Base-by-base conservation (phyloP, 331 rosid species). In the Pyrus hybrid region DNA sequence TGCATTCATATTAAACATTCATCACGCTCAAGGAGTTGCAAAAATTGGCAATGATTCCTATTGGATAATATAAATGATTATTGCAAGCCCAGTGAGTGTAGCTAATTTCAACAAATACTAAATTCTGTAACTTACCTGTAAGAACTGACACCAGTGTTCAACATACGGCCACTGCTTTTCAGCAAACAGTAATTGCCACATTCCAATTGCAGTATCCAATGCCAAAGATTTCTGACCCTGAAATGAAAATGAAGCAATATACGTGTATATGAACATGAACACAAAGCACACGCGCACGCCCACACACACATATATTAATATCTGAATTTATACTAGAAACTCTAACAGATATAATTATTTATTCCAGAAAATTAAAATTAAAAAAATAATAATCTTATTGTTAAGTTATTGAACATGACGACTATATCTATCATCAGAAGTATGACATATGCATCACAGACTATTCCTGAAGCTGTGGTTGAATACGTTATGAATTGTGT, bases 161-260 rank as follows among this genome's bases (percentile, higher is more conserved):
- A 95, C 97, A 79, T 86, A 81, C 9, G 93, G 96, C 99, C 99
- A 95, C 86, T 90, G 96, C 88, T 82, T 95, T 85, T 95, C 99
- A 8, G 97, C 97, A 85, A 92, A 95, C 66, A 95, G 83, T 82
- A 95, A 91, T 83, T 95, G 99, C 99, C 99, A 95, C 99, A 95
- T 95, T 81, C 99, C 97, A 80, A 95, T 95, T 51, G 99, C 99
- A 41, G 99, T 95, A 84, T 95, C 99, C 88, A 95, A 82, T 23
- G 99, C 99, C 83, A 92, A 79, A 67, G 97, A 95, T 83, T 95
- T 95, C 83, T 95, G 99, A 82, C 99, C 99, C 99, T 95, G 90
- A 77, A 78, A 85, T 68, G 85, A 25, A 61, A 64, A 73, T 37
- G 29, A 73, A 73, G 49, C n/a, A 25, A 17, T 4, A 17, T 29